Conservation (phyloP, 176 grass and related monocot genomes). For the Areca catechu region DNA sequence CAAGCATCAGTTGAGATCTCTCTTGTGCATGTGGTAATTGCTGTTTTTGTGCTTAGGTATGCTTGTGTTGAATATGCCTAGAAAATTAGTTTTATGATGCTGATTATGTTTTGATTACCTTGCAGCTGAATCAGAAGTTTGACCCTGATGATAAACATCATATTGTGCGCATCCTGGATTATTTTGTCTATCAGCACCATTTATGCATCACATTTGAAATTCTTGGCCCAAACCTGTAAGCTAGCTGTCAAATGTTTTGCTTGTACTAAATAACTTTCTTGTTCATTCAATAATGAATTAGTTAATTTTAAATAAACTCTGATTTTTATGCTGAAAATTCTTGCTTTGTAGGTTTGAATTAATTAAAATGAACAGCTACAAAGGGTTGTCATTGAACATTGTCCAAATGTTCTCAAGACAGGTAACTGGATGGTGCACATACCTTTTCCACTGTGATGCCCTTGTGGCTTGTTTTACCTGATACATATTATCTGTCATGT, state of each 20-base stretch:
- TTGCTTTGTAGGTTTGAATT: slow-evolving; percentile 65
- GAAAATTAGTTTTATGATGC: slow-evolving; percentile 1
- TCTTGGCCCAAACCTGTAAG: slow-evolving; percentile 97
- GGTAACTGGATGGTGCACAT: slow-evolving; percentile 23
- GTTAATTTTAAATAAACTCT: slow-evolving; percentile 5
- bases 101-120: neutral
- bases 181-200: slow-evolving; percentile 79
- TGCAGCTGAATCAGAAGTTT: slow-evolving; percentile 85
- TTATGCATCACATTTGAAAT: slow-evolving; percentile 98
- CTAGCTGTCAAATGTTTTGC: slow-evolving; percentile 4
- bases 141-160: slow-evolving; percentile 94
- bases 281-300: slow-evolving; percentile 5
- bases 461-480: slow-evolving; percentile 17
- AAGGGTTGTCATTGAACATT: slow-evolving; percentile 73
- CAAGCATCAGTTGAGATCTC: slow-evolving; percentile 86
- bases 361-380: slow-evolving; percentile 80
- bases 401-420: slow-evolving; percentile 95
- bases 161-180: slow-evolving; percentile 95
- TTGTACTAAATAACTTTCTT: slow-evolving; percentile 3
- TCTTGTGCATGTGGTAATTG: slow-evolving; percentile 67
- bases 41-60: slow-evolving; percentile 1
- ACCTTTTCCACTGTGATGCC: slow-evolving; percentile 4
- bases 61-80: neutral
- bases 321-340: slow-evolving; percentile 19
- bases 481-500: slow-evolving; percentile 20